These are phyloP conservation scores for Viola pubescens DNA, from an alignment of 441 rosid genomes.

Conservation along the genomic window DNA sequence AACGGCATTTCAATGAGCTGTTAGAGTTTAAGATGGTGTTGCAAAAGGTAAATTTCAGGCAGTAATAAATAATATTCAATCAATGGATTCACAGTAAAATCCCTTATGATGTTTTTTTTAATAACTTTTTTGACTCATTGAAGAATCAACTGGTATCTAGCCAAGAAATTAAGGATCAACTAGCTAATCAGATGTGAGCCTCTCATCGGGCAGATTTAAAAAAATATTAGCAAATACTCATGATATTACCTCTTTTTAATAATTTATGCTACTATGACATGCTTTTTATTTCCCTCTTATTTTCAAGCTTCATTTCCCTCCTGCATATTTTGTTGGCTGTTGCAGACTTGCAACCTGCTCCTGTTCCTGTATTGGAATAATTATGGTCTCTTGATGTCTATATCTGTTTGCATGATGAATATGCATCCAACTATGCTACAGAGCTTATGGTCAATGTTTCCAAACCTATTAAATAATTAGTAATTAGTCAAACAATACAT, in stretches of 20 bases:
- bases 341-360: neutral
- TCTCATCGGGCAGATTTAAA: too few species aligned
- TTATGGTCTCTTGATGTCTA: neutral
- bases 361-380: neutral
- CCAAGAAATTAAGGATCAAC: too few species aligned
- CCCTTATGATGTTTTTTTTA: too few species aligned
- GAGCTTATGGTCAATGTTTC: neutral
- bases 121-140: too few species aligned
- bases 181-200: too few species aligned
- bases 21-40: constrained; percentile 91
- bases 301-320: too few species aligned
- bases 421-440: neutral
- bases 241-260: constrained; percentile 10
- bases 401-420: neutral
- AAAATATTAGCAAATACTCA: too few species aligned
- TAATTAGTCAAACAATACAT: neutral
- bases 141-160: too few species aligned
- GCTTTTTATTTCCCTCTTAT: neutral
- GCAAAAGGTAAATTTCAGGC: constrained; percentile 56
- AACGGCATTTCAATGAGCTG: constrained; percentile 80
- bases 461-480: neutral
- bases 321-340: neutral
- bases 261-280: neutral
- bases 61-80: neutral
- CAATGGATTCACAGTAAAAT: too few species aligned